Conservation (phyloP, 805 yeast genomes). For the Torulaspora quercuum region DNA sequence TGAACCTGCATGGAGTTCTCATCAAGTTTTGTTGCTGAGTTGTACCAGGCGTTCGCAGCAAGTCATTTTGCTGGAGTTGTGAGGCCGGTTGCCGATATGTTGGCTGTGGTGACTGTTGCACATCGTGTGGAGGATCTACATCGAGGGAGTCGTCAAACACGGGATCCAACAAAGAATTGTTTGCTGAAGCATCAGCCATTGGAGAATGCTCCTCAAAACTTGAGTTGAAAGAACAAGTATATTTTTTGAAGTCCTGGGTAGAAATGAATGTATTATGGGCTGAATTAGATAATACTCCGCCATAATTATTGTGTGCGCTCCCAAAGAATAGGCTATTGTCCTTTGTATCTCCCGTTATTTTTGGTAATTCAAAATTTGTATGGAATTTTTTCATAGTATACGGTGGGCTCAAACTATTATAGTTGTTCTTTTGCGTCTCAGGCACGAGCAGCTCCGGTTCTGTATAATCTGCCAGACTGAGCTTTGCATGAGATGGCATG, state of each 20-base stretch:
- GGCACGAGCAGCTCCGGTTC: constrained; percentile 3
- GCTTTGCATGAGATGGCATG: constrained; percentile 11
- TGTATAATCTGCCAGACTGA: constrained; percentile 4
- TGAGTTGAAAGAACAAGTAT: constrained; percentile 36
- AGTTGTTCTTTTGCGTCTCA: constrained; percentile 4
- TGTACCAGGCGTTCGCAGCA: constrained; percentile 26
- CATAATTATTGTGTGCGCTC: constrained; percentile 1
- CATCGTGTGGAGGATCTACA: constrained; percentile 7
- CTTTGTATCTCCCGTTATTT: constrained; percentile 3
- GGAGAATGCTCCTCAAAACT: constrained; percentile 35
- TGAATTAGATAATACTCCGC: constrained; percentile 3
- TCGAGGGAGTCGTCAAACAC: constrained; percentile 8
- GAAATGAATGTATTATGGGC: constrained; percentile 18
- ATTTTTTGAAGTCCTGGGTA: constrained; percentile 28
- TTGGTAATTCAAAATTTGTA: constrained; percentile 20
- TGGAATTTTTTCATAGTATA: constrained; percentile 19
- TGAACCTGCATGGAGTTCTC: constrained; percentile 26
- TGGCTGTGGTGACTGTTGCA: constrained; percentile 12
- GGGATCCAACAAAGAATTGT: constrained; percentile 12
- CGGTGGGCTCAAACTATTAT: constrained; percentile 15
- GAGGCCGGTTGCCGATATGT: constrained; percentile 3
- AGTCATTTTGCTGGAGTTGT: constrained; percentile 13
- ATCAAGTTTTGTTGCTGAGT: constrained; percentile 18
- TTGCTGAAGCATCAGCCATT: constrained; percentile 5
- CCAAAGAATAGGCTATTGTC: constrained; percentile 2